Evolutionary conservation across 768 basidiomycete genomes (phyloP), one percentile per base, ranked within the genome.

Genomic region (Tylopilus sp.): DNA sequence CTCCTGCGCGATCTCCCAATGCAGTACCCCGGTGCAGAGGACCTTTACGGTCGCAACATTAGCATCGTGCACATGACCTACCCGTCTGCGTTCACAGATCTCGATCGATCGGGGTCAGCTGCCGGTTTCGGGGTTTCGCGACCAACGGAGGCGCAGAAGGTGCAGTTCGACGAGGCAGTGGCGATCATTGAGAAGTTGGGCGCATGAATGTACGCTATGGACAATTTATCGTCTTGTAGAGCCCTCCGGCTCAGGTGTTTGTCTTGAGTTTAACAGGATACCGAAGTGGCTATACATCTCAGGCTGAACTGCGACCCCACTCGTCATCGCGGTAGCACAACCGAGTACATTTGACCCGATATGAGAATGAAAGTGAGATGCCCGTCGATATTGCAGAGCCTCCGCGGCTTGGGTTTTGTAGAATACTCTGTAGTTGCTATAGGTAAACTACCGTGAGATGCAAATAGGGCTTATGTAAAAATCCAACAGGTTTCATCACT

Each of bases 11-110:
- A 1, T 79, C 82, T 25, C 36, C 65, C 61, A 3, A 10, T 26
- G 8, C 64, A 66, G 40, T 58, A 64, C 28, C 77, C 78, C 0
- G 85, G 83, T 2, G 80, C 78, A 40, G 71, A 86, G 65, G 88
- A 91, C 61, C 83, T 90, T 47, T 91, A 91, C 56, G 83, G 83
- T 1, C 55, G 81, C 56, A 75, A 88, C 64, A 84, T 75, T 9
- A 81, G 83, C 65, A 87, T 89, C 53, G 70, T 76, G 6, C 85
- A 79, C 71, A 73, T 69, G 7, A 79, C 47, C 4, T 39, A 52
- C 0, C 18, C 43, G 6, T 13, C 4, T 1, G 2, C 9, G 12
- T 12, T 35, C 13, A 15, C 3, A n/a, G 45, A 47, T n/a, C 3
- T 57, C 18, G 23, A 42, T 8, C 17, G 12, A 10, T 77, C 56